A percentile compares a stretch with the other conserved stretches of the same genome.
phyloP scores from a whole-genome alignment of 2,329 filamentous ascomycete genomes.

The Colletotrichum tofieldiae region DNA sequence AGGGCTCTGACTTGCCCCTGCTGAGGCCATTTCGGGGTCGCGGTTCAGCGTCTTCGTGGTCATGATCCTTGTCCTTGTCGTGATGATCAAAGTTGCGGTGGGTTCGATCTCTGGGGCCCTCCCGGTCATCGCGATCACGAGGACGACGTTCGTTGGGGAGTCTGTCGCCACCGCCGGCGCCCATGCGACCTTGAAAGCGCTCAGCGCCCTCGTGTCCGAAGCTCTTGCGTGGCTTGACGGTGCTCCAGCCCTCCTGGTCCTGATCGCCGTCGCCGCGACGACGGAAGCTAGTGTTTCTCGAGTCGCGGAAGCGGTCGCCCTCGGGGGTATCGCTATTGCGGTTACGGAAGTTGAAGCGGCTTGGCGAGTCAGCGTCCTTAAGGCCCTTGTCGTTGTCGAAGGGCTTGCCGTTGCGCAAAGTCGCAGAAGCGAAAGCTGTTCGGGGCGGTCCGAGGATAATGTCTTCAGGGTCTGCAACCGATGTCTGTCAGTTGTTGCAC shows the following conservation, averaged over 20 bases:
- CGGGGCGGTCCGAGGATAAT: slow-evolving; percentile 89
- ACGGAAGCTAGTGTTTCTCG: slow-evolving; percentile 63
- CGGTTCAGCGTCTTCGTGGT: slow-evolving; percentile 65
- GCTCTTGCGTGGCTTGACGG: slow-evolving; percentile 81
- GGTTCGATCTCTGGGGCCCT: slow-evolving; percentile 63
- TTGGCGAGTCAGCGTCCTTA: slow-evolving; percentile 67
- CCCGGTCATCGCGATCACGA: slow-evolving; percentile 72
- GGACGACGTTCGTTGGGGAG: slow-evolving; percentile 61
- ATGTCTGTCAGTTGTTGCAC: slow-evolving; percentile 49
- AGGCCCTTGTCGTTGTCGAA: slow-evolving; percentile 68
- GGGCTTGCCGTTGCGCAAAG: slow-evolving; percentile 63
- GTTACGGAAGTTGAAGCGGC: slow-evolving; percentile 74
- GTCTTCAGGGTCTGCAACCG: slow-evolving; percentile 77
- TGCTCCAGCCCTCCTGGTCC: slow-evolving; percentile 82
- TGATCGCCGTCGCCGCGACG: slow-evolving; percentile 70
- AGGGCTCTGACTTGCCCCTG: slow-evolving; percentile 80
- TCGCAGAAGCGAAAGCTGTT: slow-evolving; percentile 85
- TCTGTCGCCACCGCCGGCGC: slow-evolving; percentile 64
- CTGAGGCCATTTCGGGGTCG: slow-evolving; percentile 75
- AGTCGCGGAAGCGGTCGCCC: slow-evolving; percentile 66
- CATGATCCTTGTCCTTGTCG: slow-evolving; percentile 66
- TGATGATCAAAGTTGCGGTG: slow-evolving; percentile 67
- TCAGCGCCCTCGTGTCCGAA: slow-evolving; percentile 81
- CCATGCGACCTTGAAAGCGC: slow-evolving; percentile 78
- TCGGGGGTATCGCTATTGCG: slow-evolving; percentile 67